These are phyloP conservation scores for Emericellopsis atlantica DNA, from an alignment of 2,329 filamentous ascomycete genomes.

Conservation along the genomic window DNA sequence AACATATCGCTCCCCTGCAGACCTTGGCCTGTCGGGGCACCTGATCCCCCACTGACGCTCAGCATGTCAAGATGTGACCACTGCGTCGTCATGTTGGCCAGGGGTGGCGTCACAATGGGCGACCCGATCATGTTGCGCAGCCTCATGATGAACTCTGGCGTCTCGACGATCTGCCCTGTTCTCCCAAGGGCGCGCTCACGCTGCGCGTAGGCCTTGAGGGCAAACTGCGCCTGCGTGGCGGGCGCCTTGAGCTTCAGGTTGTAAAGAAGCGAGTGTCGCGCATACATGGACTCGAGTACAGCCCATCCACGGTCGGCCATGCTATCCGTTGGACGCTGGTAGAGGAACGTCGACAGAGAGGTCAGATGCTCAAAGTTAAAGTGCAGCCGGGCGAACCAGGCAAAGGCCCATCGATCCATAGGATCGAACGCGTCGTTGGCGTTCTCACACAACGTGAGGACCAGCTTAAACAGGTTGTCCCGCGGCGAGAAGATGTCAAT, in stretches of 20 bases:
- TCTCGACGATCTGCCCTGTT: constrained; percentile 22
- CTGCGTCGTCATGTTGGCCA: too few relatives aligned
- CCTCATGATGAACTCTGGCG: constrained; percentile 30
- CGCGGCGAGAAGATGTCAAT: constrained; percentile 34
- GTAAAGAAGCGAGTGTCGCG: constrained; percentile 34
- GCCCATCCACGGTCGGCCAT: constrained; percentile 42
- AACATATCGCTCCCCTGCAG: too few relatives aligned
- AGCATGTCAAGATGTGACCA: too few relatives aligned
- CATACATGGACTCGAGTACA: constrained; percentile 31
- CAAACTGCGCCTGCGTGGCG: constrained; percentile 30
- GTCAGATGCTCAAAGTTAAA: constrained; percentile 44
- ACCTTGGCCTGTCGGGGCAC: too few relatives aligned
- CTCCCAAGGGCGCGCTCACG: constrained; percentile 28
- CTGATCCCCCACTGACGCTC: too few relatives aligned
- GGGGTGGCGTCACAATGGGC: too few relatives aligned
- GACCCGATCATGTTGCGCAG: constrained; percentile 11
- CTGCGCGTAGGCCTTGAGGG: constrained; percentile 36
- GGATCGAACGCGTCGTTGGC: constrained; percentile 28
- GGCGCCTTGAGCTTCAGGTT: constrained; percentile 32
- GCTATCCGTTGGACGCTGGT: constrained; percentile 29
- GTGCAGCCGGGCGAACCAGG: constrained; percentile 40
- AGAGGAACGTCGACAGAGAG: constrained; percentile 40
- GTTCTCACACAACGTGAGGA: constrained; percentile 33
- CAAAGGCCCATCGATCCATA: constrained; percentile 32
- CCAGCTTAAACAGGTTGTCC: constrained; percentile 43